Evolutionary conservation across 2,329 filamentous ascomycete genomes (phyloP).

Genomic region (Cladorrhinum sp.): DNA sequence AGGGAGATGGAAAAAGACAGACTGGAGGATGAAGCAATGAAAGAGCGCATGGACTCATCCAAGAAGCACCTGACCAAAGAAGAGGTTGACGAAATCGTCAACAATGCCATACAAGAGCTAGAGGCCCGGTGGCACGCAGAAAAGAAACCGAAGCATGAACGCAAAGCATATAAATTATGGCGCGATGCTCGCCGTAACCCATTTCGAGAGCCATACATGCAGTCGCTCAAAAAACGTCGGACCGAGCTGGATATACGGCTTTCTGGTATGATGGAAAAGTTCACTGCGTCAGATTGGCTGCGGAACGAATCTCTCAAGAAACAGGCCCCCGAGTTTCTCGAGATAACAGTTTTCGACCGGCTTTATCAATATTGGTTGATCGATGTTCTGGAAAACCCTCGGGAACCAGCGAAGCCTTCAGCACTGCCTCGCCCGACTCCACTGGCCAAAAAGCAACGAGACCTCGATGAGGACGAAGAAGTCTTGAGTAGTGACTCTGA

Average conservation of each 20-base stretch:
- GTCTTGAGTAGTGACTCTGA: slow-evolving; percentile 48
- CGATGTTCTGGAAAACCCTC: slow-evolving; percentile 41
- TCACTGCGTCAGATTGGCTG: slow-evolving; percentile 52
- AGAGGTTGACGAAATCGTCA: slow-evolving; percentile 51
- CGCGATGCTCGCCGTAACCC: slow-evolving; percentile 45
- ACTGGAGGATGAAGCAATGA: slow-evolving; percentile 32
- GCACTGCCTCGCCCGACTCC: slow-evolving; percentile 24
- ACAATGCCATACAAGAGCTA: slow-evolving; percentile 50
- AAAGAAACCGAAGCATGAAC: slow-evolving; percentile 53
- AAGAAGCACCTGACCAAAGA: slow-evolving; percentile 37
- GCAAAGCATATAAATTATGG: slow-evolving; percentile 63
- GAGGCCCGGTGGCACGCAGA: slow-evolving; percentile 55
- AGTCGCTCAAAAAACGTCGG: slow-evolving; percentile 41
- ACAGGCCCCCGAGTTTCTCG: slow-evolving; percentile 54
- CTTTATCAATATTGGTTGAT: slow-evolving; percentile 52
- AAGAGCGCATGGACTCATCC: slow-evolving; percentile 2
- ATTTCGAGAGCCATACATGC: slow-evolving; percentile 42
- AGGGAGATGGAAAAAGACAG: slow-evolving; percentile 59
- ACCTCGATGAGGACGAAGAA: slow-evolving; percentile 45
- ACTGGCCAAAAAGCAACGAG: slow-evolving; percentile 38
- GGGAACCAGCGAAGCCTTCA: slow-evolving; percentile 38
- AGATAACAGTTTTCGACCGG: slow-evolving; percentile 62
- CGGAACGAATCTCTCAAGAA: slow-evolving; percentile 49
- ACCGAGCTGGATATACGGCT: slow-evolving; percentile 50
- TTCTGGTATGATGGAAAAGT: slow-evolving; percentile 50